Percentiles rank a stretch among this genome's conserved stretches.
Evolutionary conservation across 2,329 filamentous ascomycete genomes (phyloP).

Genomic region (Cryoendolithus antarcticus): DNA sequence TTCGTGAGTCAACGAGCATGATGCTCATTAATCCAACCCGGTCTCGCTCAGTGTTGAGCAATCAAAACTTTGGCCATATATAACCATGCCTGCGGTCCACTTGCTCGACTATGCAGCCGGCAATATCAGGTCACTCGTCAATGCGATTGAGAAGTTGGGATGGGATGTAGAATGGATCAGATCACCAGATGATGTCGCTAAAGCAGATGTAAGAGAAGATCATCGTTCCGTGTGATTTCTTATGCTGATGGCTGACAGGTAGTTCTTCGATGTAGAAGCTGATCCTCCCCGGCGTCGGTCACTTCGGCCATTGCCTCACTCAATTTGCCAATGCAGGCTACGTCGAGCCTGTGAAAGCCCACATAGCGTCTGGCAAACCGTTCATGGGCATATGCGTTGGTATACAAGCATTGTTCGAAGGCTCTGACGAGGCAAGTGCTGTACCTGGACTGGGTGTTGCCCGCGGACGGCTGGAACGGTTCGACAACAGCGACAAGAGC

Average conservation of each 20-base stretch:
- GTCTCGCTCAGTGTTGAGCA: neutral
- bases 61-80: no score
- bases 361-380: slow-evolving; percentile 83
- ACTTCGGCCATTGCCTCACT: slow-evolving; percentile 90
- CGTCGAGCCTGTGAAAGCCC: slow-evolving; percentile 65
- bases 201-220: slow-evolving; percentile 56
- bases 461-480: slow-evolving; percentile 57
- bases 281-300: slow-evolving; percentile 89
- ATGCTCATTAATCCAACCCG: no score
- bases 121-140: slow-evolving; percentile 89
- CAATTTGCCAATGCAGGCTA: slow-evolving; percentile 76
- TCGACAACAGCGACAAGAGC: slow-evolving; percentile 65
- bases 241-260: slow-evolving; percentile 22
- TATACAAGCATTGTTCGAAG: slow-evolving; percentile 76
- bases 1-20: no score
- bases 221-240: neutral
- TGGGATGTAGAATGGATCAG: slow-evolving; percentile 89
- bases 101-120: slow-evolving; percentile 86
- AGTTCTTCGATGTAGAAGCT: slow-evolving; percentile 51
- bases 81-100: slow-evolving; percentile 57
- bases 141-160: slow-evolving; percentile 92
- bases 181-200: slow-evolving; percentile 68
- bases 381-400: slow-evolving; percentile 98
- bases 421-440: slow-evolving; percentile 64
- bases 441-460: slow-evolving; percentile 67